Percentiles rank a stretch among this genome's conserved stretches.
These are phyloP conservation scores for Camellia oleifera DNA, from an alignment of 179 eudicot species.

Conservation along the genomic window DNA sequence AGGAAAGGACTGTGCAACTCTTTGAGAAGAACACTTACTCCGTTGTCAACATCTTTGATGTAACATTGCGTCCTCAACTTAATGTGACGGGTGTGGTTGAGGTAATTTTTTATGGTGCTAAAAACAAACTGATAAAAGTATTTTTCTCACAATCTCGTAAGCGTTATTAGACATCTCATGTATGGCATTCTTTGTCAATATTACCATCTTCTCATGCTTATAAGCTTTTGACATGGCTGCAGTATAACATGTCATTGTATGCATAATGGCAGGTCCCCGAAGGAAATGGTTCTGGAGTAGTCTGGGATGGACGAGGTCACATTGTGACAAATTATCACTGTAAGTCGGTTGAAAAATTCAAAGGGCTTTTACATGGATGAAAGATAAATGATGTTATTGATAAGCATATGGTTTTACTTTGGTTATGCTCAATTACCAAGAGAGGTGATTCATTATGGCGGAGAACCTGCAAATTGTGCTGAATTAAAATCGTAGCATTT, in stretches of 20 bases:
- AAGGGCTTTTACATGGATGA: conserved; percentile 1
- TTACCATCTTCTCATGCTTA: no score
- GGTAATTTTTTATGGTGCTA: conserved; percentile 40
- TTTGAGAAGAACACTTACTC: conserved; percentile 96
- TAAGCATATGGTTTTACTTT: neutral
- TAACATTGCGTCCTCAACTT: conserved; percentile 92
- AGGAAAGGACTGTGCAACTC: conserved; percentile 86
- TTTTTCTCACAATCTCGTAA: neutral
- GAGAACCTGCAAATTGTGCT: neutral
- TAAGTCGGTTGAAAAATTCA: conserved; percentile 25
- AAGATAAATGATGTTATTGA: neutral
- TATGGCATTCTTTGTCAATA: neutral
- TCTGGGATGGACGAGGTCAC: conserved; percentile 93
- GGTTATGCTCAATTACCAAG: neutral
- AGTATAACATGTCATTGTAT: no score
- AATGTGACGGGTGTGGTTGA: conserved; percentile 84
- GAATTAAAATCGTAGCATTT: neutral
- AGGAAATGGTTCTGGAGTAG: conserved; percentile 99
- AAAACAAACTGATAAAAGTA: neutral
- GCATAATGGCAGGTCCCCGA: conserved; percentile 66
- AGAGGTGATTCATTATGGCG: neutral
- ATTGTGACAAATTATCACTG: conserved; percentile 98
- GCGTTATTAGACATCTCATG: neutral
- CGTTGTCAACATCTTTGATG: conserved; percentile 98
- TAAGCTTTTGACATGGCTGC: no score